Conservation (phyloP, 768 basidiomycete species). For the Phlegmacium glaucopus region DNA sequence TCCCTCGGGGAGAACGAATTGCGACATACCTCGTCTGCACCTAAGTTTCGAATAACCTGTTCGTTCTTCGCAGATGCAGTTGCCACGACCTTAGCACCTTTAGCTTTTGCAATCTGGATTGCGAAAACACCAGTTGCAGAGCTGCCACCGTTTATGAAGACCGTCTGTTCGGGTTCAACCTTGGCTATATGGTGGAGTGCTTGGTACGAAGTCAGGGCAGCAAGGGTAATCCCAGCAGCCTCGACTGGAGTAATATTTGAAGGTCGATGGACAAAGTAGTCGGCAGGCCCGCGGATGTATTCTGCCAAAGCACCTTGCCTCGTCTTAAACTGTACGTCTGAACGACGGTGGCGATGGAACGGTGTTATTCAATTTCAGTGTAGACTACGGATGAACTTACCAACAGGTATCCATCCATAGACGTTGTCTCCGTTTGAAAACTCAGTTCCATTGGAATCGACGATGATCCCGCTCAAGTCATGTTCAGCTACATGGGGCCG, state of each 20-base stretch:
- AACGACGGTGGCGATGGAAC: background rate
- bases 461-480: constrained; percentile 64
- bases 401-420: background rate
- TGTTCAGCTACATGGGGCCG: constrained; percentile 54
- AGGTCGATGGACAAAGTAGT: constrained; percentile 42
- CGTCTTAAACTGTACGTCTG: constrained; percentile 25
- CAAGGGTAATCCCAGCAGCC: constrained; percentile 57
- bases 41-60: constrained; percentile 48
- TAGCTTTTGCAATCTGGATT: constrained; percentile 67
- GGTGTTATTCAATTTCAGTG: background rate
- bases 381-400: background rate
- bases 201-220: constrained; percentile 56
- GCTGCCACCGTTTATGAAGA: constrained; percentile 70
- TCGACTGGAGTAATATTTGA: constrained; percentile 45
- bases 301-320: constrained; percentile 56
- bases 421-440: constrained; percentile 56
- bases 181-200: constrained; percentile 43
- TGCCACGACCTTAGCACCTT: constrained; percentile 53
- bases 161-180: constrained; percentile 49
- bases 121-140: constrained; percentile 63
- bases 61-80: constrained; percentile 60
- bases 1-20: background rate
- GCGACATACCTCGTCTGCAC: constrained; percentile 58
- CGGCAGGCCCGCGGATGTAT: constrained; percentile 45
- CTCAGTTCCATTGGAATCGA: constrained; percentile 47